These are phyloP conservation scores for Gnaphalium uliginosum DNA, from an alignment of 129 eudicot genomes.

Conservation along the genomic window DNA sequence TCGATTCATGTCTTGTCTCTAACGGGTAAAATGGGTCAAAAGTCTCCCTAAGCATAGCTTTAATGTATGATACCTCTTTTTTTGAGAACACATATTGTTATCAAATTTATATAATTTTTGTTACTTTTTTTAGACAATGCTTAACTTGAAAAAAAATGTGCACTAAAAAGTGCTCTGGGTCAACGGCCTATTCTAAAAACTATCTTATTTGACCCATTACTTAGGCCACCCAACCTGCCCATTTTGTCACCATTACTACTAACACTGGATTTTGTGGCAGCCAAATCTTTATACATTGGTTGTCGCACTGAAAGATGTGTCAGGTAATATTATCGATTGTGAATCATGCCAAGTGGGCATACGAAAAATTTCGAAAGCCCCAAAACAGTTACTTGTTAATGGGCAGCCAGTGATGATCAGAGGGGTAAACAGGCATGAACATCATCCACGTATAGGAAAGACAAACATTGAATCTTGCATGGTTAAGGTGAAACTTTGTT, in stretches of 20 bases:
- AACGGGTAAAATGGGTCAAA: neutral
- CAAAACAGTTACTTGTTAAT: slow-evolving; percentile 88
- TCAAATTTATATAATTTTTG: too few relatives aligned
- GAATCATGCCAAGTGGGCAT: slow-evolving; percentile 96
- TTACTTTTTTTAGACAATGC: too few relatives aligned
- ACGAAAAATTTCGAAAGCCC: slow-evolving; percentile 75
- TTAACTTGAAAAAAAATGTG: too few relatives aligned
- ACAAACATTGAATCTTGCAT: slow-evolving; percentile 94
- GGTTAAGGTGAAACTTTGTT: slow-evolving; percentile 69
- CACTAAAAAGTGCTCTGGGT: too few relatives aligned
- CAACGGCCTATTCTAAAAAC: too few relatives aligned
- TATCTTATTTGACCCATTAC: neutral
- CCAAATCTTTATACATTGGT: slow-evolving; percentile 91
- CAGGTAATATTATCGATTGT: slow-evolving; percentile 70
- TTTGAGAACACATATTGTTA: too few relatives aligned
- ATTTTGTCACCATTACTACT: neutral
- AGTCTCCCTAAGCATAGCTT: too few relatives aligned
- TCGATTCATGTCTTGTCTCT: neutral
- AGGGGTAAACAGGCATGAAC: slow-evolving; percentile 98
- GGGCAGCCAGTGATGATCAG: slow-evolving; percentile 85
- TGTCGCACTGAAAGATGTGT: slow-evolving; percentile 76
- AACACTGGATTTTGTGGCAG: slow-evolving; percentile 45
- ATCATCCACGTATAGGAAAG: slow-evolving; percentile 95
- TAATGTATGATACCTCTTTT: too few relatives aligned
- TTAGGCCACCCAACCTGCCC: neutral